Evolutionary conservation across 2,329 filamentous ascomycete genomes (phyloP), one percentile per base, ranked within the genome.

Genomic region (Trichoderma breve): DNA sequence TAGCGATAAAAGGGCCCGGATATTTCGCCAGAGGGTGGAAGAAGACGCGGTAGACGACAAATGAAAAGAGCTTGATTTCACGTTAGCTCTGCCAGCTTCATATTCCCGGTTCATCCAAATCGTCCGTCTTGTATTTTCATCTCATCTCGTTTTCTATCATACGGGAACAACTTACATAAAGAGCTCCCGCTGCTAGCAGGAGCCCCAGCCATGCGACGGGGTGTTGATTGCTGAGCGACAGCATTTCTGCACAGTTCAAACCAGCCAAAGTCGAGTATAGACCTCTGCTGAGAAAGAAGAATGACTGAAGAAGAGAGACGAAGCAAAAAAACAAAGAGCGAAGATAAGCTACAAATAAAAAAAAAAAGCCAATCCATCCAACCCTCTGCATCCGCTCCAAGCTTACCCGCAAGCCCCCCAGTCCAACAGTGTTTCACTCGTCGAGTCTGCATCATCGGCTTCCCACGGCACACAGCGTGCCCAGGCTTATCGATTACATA

Each of bases 21-120:
- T 91, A 91, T 72, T 87, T 88, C 21, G 89, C 86, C 11, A 92
- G 81, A 4, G 90, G 90, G 76, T 92, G 90, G 78, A 91, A 87
- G 78, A 85, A 89, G 71, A 91, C 75, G 70, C 88, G 84, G 77
- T 91, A 91, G 57, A 88, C 75, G 65, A 85, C 77, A 34, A 89
- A 76, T 53, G 80, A 80, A 69, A 80, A 73, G 58, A 78, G 77
- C 85, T 86, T 61, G 12, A 32, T 28, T 39, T 43, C 21, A 24
- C 60, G 26, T 70, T 57, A 63, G 58, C 60, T 39, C 34, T 14
- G 24, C 57, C 14, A 6, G 18, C 15, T 47, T 32, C 11, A 32
- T 2, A n/a, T 51, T 21, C 43, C n/a, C 43, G 4, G n/a, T 9
- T 12, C 43, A 11, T 51, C 43, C 43, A 18, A 21, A 28, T 36